A percentile compares a stretch with the other conserved stretches of the same genome.
phyloP scores from a whole-genome alignment of 1,139 yeast species.

The Yarrowia galli region DNA sequence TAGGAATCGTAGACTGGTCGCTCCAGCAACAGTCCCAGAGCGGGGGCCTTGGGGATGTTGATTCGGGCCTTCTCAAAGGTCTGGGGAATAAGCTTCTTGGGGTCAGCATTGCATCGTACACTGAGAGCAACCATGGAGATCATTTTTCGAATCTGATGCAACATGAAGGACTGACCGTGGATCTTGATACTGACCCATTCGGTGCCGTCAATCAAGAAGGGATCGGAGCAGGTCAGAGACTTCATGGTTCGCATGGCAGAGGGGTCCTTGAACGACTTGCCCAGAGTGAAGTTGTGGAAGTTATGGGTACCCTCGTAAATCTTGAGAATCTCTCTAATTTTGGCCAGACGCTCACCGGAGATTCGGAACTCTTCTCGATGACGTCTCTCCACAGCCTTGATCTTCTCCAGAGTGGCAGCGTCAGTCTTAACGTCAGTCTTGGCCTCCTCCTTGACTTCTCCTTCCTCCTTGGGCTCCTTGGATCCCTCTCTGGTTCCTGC shows the following conservation, averaged over 20 bases:
- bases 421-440: neutral
- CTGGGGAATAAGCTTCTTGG: slow-evolving; percentile 74
- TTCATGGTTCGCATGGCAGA: slow-evolving; percentile 86
- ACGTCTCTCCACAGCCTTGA: slow-evolving; percentile 70
- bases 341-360: slow-evolving; percentile 63
- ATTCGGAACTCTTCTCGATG: slow-evolving; percentile 76
- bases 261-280: slow-evolving; percentile 85
- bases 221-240: slow-evolving; percentile 79
- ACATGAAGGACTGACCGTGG: slow-evolving; percentile 98
- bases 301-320: slow-evolving; percentile 88
- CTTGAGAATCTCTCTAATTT: slow-evolving; percentile 71
- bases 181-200: slow-evolving; percentile 97
- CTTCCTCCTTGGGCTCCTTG: too few relatives aligned
- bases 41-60: slow-evolving; percentile 97
- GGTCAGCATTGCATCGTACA: slow-evolving; percentile 79
- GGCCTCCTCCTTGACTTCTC: slow-evolving; percentile 38
- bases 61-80: slow-evolving; percentile 77
- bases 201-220: slow-evolving; percentile 89
- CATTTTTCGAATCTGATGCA: slow-evolving; percentile 98
- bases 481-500: slow-evolving; percentile 5
- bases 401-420: slow-evolving; percentile 53
- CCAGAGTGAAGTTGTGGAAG: slow-evolving; percentile 93
- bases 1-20: slow-evolving; percentile 91
- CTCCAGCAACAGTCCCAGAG: slow-evolving; percentile 87
- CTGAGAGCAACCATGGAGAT: slow-evolving; percentile 92